Conservation (phyloP, 2,329 filamentous ascomycete species). For the Colletotrichum lini region DNA sequence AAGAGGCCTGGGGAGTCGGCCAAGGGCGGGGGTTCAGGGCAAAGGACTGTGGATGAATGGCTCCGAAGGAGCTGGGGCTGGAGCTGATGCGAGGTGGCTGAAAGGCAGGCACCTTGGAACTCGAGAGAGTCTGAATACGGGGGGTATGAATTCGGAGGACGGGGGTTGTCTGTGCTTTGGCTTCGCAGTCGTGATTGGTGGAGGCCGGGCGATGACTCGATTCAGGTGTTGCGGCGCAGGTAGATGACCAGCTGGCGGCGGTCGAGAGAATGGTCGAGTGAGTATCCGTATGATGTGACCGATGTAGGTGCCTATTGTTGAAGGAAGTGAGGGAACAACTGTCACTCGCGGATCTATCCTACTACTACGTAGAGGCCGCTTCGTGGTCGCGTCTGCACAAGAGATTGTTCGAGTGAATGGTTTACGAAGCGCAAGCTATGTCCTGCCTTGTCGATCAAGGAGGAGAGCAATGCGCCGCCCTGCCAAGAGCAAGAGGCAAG, state of each 20-base stretch:
- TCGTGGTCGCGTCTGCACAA: background rate
- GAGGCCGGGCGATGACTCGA: slow-evolving; percentile 34
- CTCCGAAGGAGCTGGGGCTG: background rate
- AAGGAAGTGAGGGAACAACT: background rate
- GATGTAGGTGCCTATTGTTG: background rate
- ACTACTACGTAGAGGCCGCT: too few species aligned
- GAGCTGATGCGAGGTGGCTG: slow-evolving; percentile 16
- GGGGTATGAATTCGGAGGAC: background rate
- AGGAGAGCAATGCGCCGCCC: slow-evolving; percentile 26
- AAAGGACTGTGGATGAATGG: slow-evolving; percentile 2
- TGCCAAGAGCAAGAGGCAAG: background rate
- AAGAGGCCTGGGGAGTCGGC: slow-evolving; percentile 23
- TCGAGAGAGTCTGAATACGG: slow-evolving; percentile 19
- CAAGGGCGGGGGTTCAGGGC: slow-evolving; percentile 29
- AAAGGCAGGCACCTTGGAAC: slow-evolving; percentile 1
- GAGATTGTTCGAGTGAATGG: background rate
- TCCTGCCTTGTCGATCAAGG: slow-evolving; percentile 31
- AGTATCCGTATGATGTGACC: background rate
- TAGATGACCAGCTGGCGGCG: background rate
- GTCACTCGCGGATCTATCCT: background rate
- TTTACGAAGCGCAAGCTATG: slow-evolving; percentile 27
- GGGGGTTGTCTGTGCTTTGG: slow-evolving; percentile 3
- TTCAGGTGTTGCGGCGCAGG: background rate
- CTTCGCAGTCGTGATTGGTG: slow-evolving; percentile 26
- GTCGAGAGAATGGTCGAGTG: background rate